These are phyloP conservation scores for Mortierella sp. DNA, from an alignment of 371 early-diverging fungal species.

Conservation along the genomic window DNA sequence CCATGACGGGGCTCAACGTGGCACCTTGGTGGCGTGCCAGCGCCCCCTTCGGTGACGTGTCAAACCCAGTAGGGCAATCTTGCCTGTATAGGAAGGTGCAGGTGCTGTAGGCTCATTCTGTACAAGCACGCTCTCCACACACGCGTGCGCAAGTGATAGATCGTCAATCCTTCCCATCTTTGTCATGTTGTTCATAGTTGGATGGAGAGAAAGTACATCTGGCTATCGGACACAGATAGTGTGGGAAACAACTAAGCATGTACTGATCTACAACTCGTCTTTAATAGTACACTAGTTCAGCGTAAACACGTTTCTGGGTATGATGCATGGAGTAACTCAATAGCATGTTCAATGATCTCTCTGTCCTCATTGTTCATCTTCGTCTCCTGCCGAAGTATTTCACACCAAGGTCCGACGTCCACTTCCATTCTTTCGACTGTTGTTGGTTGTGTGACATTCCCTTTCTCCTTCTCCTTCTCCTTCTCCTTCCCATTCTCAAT, in stretches of 20 bases:
- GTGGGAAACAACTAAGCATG: no score
- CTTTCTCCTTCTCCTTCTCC: background rate
- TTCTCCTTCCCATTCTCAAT: no score
- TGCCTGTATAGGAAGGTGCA: no score
- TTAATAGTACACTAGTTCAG: slow-evolving; percentile 2
- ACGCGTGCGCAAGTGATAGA: no score
- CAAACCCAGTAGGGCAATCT: no score
- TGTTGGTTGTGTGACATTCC: background rate
- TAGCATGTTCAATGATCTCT: slow-evolving; percentile 31
- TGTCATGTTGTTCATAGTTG: slow-evolving; percentile 50
- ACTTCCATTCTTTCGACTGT: background rate
- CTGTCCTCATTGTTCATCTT: slow-evolving; percentile 10
- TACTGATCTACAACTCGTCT: slow-evolving; percentile 37
- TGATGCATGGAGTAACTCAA: slow-evolving; percentile 30
- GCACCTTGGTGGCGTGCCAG: no score
- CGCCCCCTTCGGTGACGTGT: no score
- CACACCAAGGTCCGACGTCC: slow-evolving; percentile 51
- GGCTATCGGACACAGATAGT: slow-evolving; percentile 47
- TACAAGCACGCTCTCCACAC: no score
- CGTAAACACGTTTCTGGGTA: slow-evolving; percentile 38
- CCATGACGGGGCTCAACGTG: no score
- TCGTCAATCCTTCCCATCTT: no score
- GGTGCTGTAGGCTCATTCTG: no score
- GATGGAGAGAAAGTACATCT: slow-evolving; percentile 67
- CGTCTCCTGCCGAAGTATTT: slow-evolving; percentile 25